These are phyloP conservation scores for Saccharomyces mikatae DNA, from an alignment of 805 yeast genomes.

Conservation along the genomic window DNA sequence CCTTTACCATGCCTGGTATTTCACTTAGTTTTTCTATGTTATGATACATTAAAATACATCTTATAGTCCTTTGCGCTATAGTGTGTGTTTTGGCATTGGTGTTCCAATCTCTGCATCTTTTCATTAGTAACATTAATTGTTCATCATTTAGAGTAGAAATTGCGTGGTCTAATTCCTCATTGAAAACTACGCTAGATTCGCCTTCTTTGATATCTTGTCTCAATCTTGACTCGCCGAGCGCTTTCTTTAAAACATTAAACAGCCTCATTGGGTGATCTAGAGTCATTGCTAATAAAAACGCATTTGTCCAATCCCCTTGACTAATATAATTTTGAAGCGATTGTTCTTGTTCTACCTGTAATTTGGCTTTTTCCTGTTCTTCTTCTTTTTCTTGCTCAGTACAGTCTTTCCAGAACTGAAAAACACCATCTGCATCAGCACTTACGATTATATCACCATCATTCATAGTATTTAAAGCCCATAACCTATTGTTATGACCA, in stretches of 20 bases:
- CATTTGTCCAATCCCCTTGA: constrained; percentile 76
- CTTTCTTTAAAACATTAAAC: constrained; percentile 63
- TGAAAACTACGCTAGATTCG: constrained; percentile 14
- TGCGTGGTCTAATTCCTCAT: constrained; percentile 52
- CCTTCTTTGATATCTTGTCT: constrained; percentile 35
- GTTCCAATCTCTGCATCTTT: constrained; percentile 90
- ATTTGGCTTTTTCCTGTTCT: constrained; percentile 43
- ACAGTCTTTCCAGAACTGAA: constrained; percentile 82
- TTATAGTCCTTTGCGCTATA: constrained; percentile 70
- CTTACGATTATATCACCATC: constrained; percentile 66
- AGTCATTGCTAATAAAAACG: constrained; percentile 76
- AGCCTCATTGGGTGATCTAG: constrained; percentile 86
- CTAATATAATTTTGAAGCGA: constrained; percentile 66
- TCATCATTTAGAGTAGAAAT: constrained; percentile 50
- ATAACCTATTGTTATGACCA: constrained; percentile 88
- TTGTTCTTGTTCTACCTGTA: constrained; percentile 80
- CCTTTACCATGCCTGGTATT: constrained; percentile 57
- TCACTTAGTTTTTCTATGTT: constrained; percentile 49
- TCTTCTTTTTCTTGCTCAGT: constrained; percentile 61
- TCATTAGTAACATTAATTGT: constrained; percentile 53
- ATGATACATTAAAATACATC: constrained; percentile 51
- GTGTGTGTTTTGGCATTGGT: constrained; percentile 74
- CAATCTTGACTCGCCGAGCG: constrained; percentile 36
- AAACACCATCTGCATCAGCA: constrained; percentile 93
- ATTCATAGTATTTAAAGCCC: constrained; percentile 69